Evolutionary conservation across 305 asterid genomes (phyloP).

Genomic region (Coffea humblotiana): DNA sequence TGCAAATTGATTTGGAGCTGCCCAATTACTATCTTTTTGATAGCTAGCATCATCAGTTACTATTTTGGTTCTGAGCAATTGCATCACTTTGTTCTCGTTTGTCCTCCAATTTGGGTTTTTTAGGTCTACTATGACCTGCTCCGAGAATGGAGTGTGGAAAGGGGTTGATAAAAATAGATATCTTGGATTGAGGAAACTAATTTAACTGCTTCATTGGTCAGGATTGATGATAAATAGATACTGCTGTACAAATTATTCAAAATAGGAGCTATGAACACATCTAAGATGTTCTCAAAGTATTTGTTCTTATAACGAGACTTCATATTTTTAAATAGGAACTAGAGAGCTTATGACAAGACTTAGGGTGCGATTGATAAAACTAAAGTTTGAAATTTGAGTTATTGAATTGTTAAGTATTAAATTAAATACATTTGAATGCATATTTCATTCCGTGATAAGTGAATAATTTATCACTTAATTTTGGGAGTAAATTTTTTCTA

Average conservation of each 20-base stretch:
- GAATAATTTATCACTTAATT: no score
- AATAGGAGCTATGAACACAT: background rate
- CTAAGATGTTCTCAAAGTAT: background rate
- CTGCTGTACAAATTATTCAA: constrained; percentile 15
- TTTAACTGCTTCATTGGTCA: constrained; percentile 18
- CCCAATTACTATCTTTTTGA: background rate
- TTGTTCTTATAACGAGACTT: background rate
- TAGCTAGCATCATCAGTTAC: background rate
- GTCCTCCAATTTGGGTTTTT: background rate
- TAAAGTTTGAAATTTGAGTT: no score
- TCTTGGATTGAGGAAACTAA: constrained; percentile 1
- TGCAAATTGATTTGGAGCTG: constrained; percentile 44
- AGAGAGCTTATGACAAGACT: no score
- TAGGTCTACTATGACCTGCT: background rate
- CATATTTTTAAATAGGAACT: no score
- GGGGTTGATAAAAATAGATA: background rate
- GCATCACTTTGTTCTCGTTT: background rate
- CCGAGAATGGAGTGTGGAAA: background rate
- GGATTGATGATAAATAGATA: background rate
- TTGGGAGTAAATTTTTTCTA: no score
- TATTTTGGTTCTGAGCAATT: background rate
- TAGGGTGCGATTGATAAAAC: no score
- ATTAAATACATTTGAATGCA: no score
- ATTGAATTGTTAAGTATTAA: no score
- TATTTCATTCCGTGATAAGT: no score